phyloP scores from a whole-genome alignment of 306 rosid genomes.

The Cicer pinnatifidum region DNA sequence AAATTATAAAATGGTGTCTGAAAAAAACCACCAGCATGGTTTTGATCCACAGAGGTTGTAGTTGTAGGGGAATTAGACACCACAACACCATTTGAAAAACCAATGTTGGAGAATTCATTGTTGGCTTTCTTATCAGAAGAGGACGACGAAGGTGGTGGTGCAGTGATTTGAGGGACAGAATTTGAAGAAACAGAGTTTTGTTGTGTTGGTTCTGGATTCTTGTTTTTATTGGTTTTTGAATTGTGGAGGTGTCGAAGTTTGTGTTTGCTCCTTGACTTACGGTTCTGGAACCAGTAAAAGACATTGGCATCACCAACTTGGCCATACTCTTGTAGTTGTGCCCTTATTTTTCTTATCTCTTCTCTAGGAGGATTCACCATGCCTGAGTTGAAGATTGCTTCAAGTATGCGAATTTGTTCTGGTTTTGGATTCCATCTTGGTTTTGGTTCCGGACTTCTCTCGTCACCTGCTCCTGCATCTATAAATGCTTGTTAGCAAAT shows the following conservation, averaged over 20 bases:
- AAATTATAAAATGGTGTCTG: conserved; percentile 49
- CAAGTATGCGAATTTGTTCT: conserved; percentile 87
- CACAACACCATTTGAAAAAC: neutral
- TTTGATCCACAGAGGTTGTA: conserved; percentile 54
- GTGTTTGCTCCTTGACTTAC: conserved; percentile 86
- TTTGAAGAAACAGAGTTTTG: conserved; percentile 16
- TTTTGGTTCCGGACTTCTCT: conserved; percentile 78
- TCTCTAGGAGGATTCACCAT: conserved; percentile 91
- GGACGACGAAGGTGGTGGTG: conserved; percentile 51
- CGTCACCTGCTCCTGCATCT: conserved; percentile 56
- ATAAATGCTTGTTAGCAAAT: too few species aligned
- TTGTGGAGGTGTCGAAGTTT: conserved; percentile 72
- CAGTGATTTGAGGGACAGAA: conserved; percentile 3
- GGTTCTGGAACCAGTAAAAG: conserved; percentile 97
- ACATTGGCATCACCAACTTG: conserved; percentile 96
- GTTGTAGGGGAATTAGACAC: conserved; percentile 54
- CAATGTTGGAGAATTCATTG: conserved; percentile 40
- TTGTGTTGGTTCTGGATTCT: conserved; percentile 34
- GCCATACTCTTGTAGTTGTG: conserved; percentile 83
- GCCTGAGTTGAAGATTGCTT: conserved; percentile 88
- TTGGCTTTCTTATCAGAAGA: conserved; percentile 50
- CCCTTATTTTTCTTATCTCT: conserved; percentile 75
- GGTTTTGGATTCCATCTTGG: conserved; percentile 93
- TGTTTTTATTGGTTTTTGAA: conserved; percentile 10
- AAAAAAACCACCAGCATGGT: conserved; percentile 37